Percentiles rank a stretch among this genome's conserved stretches.
Evolutionary conservation across 192 early-diverging fungal species (phyloP).

Genomic region (Backusella circina): DNA sequence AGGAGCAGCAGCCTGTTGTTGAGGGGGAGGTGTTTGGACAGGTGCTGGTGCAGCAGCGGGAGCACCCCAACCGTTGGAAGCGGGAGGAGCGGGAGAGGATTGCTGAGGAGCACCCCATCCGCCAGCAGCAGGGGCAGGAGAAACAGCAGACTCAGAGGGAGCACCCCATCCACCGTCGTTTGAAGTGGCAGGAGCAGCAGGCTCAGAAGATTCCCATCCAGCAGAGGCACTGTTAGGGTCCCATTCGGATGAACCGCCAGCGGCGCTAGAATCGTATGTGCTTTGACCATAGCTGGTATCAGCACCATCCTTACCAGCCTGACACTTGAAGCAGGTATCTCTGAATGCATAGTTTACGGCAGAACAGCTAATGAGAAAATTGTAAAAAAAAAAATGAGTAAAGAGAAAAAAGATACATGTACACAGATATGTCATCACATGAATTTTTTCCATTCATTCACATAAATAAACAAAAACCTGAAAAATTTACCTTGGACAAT

Average conservation of each 20-base stretch:
- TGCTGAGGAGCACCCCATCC: conserved; percentile 11
- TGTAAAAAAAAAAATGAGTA: not conserved
- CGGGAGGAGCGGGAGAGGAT: not conserved
- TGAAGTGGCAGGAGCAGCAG: conserved; percentile 5
- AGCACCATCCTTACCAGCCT: conserved; percentile 11
- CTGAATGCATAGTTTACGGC: conserved; percentile 24
- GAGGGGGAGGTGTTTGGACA: not conserved
- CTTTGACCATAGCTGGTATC: conserved; percentile 11
- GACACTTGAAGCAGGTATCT: conserved; percentile 26
- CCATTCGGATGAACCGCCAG: conserved; percentile 7
- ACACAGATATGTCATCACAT: not conserved
- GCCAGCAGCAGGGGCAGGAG: conserved; percentile 12
- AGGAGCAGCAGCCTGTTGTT: not conserved
- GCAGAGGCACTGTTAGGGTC: conserved; percentile 7
- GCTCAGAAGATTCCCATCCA: conserved; percentile 16
- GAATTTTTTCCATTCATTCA: not conserved
- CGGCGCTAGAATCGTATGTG: not conserved
- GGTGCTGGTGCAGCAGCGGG: conserved; percentile 3
- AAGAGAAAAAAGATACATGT: not conserved
- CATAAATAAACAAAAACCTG: too few species aligned
- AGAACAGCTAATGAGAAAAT: conserved; percentile 18
- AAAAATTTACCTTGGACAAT: conserved; percentile 23
- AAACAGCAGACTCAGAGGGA: conserved; percentile 4
- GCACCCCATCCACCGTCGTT: conserved; percentile 8
- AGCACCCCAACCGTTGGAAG: conserved; percentile 8